Evolutionary conservation across 768 basidiomycete genomes (phyloP), one percentile per base, ranked within the genome.

Genomic region (Termitomyces sp.): DNA sequence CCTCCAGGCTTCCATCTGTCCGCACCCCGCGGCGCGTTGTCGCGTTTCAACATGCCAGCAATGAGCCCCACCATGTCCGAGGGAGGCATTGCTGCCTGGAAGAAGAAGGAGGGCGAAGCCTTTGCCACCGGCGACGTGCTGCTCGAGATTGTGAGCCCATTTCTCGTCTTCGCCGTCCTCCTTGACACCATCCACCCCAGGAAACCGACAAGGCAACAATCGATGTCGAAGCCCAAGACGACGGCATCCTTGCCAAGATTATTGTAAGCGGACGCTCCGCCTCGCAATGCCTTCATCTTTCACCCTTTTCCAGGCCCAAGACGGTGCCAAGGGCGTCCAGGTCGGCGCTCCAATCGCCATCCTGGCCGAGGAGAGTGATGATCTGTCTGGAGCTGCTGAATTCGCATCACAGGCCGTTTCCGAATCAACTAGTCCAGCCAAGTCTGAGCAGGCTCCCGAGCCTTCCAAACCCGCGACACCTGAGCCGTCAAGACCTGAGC

Each of bases 61-160:
- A 99, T 98, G 96, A 96, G 94, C 64, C 97, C 97, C 36, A 99
- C 97, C 60, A 99, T 99, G 97, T 95, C 95, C 3, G 97, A 98
- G 80, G 97, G 97, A 64, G 97, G 96, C 65, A 97, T 99, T 73
- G 92, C 96, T 50, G 83, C 84, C 36, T 99, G 97, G 96, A 98
- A 98, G 84, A 91, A 92, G 79, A 89, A 90, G 75, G 96, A 98
- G 74, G 97, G 97, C 59, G 96, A 98, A 68, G 55, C 87, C 2
- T 99, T 96, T 72, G 66, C 87, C 18, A 85, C 88, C 7, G 96
- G 97, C 28, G 97, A 99, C 70, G 95, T 99, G 64, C 78, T 99
- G 62, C 87, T 98, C 51, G 96, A 98, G 77, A 96, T 99, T 69
- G 95, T 96, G 65, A 70, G 87, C 42, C 44, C 49, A 57, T 52